phyloP scores from a whole-genome alignment of 2,329 filamentous ascomycete genomes.

The Colletotrichum sp. region DNA sequence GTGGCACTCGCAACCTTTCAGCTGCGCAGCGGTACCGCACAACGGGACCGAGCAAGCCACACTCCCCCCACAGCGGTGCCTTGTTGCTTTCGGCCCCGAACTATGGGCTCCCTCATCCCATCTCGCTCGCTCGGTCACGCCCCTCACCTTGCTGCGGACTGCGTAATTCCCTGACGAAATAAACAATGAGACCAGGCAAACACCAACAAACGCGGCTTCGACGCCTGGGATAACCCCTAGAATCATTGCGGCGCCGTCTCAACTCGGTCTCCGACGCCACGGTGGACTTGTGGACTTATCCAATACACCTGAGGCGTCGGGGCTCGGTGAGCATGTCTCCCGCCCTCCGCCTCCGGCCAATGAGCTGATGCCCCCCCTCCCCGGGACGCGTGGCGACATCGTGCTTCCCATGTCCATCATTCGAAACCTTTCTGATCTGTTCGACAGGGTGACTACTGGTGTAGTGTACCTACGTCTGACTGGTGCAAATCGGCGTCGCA shows the following conservation, averaged over 20 bases:
- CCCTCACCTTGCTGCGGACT: background rate
- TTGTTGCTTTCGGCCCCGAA: background rate
- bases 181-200: background rate
- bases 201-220: background rate
- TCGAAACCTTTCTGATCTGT: conserved; percentile 18
- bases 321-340: conserved; percentile 1
- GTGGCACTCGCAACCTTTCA: background rate
- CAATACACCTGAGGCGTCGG: background rate
- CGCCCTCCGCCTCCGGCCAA: conserved; percentile 11
- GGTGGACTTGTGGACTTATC: background rate
- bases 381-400: conserved; percentile 20
- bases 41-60: conserved; percentile 6
- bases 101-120: background rate
- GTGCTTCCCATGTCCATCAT: conserved; percentile 12
- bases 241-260: background rate
- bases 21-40: background rate
- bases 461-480: conserved; percentile 10
- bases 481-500: conserved; percentile 12
- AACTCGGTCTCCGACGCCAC: conserved; percentile 1
- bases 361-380: conserved; percentile 7
- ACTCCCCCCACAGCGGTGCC: background rate
- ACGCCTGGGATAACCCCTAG: background rate
- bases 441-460: conserved; percentile 7
- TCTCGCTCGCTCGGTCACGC: background rate
- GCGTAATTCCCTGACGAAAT: conserved; percentile 1